Evolutionary conservation across 345 rosid genomes (phyloP), one percentile per base, ranked within the genome.

Genomic region (Salix arbutifolia): DNA sequence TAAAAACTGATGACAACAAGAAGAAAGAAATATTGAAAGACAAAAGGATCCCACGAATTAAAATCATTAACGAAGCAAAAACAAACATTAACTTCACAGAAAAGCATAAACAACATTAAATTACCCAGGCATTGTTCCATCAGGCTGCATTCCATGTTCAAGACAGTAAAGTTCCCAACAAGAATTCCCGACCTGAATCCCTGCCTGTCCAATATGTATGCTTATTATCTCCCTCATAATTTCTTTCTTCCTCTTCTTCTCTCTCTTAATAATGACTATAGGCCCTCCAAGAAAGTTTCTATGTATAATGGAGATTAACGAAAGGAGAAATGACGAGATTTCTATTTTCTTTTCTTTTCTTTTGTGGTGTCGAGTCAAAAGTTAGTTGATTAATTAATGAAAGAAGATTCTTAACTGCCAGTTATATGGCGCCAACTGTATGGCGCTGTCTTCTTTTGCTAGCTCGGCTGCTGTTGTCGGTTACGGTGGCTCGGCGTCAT

Each of bases 101-200:
- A 56, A 19, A 19, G 21, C 35, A 62, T 23, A 19, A 33, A 33
- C 10, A 14, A 9, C 46, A 66, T 66, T 23, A 58, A 53, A 58
- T 58, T 60, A 89, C 90, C 90, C 80, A 33, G 94, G 92, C 94
- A 90, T 86, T 67, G n/a, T 79, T 37, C 92, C 90, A 83, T 86
- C 92, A 65, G 91, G 89, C 2, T 90, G 90, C 65, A 90, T 90
- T 9, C 87, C 92, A 86, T 90, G 94, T 82, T 90, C 94, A 76
- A 90, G 91, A 84, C 94, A 89, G 77, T 90, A 89, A 74, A 90
- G 92, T 83, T 90, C 94, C 92, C 91, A 90, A 77, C 94, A 90
- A 6, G 94, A 77, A 72, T 90, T 90, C 23, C 94, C 94, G 67
- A 89, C 92, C 83, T 90, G 94, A 78, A 90, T 89, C 73, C 94